Percentiles rank a stretch among this genome's conserved stretches.
Evolutionary conservation across 1,284 basidiomycete genomes (phyloP).

Genomic region (Porodaedalea pini): DNA sequence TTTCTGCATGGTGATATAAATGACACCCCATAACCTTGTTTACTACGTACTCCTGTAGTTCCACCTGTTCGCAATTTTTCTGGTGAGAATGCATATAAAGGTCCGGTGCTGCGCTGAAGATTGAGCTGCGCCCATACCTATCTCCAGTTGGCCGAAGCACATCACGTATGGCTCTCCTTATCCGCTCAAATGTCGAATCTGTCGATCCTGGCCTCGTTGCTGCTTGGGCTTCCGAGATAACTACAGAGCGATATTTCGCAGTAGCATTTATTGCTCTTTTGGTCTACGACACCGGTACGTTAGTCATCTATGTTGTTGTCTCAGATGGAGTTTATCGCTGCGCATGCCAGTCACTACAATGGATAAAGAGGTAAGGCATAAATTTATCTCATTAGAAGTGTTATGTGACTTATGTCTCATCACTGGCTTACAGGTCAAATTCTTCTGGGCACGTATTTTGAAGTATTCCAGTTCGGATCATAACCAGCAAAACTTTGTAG

Average conservation of each 20-base stretch:
- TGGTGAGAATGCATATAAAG: too few relatives aligned
- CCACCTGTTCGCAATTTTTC: too few relatives aligned
- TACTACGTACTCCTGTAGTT: too few relatives aligned
- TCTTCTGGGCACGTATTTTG: not conserved
- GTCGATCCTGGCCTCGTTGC: not conserved
- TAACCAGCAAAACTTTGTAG: not conserved
- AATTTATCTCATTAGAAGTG: not conserved
- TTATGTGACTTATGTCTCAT: too few relatives aligned
- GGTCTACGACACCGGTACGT: too few relatives aligned
- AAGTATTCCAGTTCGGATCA: too few relatives aligned
- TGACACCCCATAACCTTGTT: too few relatives aligned
- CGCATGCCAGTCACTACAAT: not conserved
- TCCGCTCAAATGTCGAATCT: not conserved
- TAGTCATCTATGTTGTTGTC: too few relatives aligned
- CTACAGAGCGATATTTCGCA: not conserved
- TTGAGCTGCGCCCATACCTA: not conserved
- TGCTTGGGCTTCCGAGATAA: not conserved
- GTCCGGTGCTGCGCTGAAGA: not conserved
- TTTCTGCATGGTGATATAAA: too few relatives aligned
- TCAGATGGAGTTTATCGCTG: too few relatives aligned
- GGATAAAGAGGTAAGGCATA: conserved; percentile 3
- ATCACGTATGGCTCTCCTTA: conserved; percentile 43
- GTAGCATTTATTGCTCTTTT: too few relatives aligned
- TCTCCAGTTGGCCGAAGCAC: conserved; percentile 30
- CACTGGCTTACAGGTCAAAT: not conserved